phyloP scores from a whole-genome alignment of 257 asterid genomes.

The Asclepias syriaca region DNA sequence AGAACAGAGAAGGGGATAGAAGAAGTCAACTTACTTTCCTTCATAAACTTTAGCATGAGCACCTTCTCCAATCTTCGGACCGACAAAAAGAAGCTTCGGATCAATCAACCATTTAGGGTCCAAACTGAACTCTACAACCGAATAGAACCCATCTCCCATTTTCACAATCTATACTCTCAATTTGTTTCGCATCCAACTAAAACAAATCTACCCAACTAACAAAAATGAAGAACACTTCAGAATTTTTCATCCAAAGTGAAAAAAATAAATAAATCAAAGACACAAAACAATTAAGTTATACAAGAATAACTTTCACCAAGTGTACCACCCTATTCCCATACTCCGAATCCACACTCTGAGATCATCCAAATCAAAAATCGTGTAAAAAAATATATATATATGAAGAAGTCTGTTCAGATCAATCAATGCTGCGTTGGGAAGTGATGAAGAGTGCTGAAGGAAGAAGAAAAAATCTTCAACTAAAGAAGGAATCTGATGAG shows the following conservation, averaged over 20 bases:
- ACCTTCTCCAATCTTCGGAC: slow-evolving; percentile 97
- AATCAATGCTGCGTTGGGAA: slow-evolving; percentile 5
- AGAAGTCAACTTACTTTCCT: slow-evolving; percentile 77
- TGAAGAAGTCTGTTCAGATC: slow-evolving; percentile 1
- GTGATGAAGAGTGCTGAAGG: neutral
- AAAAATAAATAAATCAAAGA: neutral
- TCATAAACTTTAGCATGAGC: slow-evolving; percentile 97
- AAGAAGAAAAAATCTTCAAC: slow-evolving; percentile 7
- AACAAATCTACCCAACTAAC: slow-evolving; percentile 25
- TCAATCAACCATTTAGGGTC: slow-evolving; percentile 81
- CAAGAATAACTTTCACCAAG: slow-evolving; percentile 4
- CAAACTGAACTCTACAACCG: slow-evolving; percentile 57
- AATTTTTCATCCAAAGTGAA: slow-evolving; percentile 10
- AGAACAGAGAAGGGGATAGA: neutral
- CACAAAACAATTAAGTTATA: neutral
- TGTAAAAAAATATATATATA: neutral
- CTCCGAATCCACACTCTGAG: slow-evolving; percentile 17
- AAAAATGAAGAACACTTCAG: slow-evolving; percentile 12
- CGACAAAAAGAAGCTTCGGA: slow-evolving; percentile 85
- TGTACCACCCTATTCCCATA: neutral
- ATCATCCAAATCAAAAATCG: slow-evolving; percentile 17
- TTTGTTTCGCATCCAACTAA: slow-evolving; percentile 1
- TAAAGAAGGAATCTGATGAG: neutral
- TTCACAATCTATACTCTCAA: slow-evolving; percentile 15
- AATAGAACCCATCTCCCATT: slow-evolving; percentile 75